Evolutionary conservation across 1,284 basidiomycete species (phyloP).

Genomic region (Entoloma clypeatum): DNA sequence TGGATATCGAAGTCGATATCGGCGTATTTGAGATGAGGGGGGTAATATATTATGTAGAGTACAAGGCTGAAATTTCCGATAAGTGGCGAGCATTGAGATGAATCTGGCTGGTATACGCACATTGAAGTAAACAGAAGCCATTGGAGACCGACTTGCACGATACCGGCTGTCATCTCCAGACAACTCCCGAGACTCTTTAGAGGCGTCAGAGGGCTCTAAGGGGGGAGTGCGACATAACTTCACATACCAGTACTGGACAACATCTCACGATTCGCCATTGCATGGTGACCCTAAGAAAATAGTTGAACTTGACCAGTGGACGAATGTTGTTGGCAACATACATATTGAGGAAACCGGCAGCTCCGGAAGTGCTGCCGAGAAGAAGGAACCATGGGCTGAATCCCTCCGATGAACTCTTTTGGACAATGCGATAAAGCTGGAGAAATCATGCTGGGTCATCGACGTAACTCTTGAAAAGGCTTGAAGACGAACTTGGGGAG

Average conservation of each 20-base stretch:
- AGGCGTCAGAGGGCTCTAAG: slow-evolving; percentile 1
- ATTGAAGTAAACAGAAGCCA: slow-evolving; percentile 87
- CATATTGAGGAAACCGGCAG: slow-evolving; percentile 82
- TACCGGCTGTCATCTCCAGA: slow-evolving; percentile 78
- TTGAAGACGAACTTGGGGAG: slow-evolving; percentile 69
- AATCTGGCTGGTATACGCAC: slow-evolving; percentile 44
- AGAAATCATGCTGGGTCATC: background rate
- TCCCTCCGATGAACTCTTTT: slow-evolving; percentile 77
- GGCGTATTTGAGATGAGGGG: slow-evolving; percentile 71
- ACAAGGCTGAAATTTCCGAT: slow-evolving; percentile 57
- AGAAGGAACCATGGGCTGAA: slow-evolving; percentile 94
- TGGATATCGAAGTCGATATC: slow-evolving; percentile 43
- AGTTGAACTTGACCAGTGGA: background rate
- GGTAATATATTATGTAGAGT: slow-evolving; percentile 92
- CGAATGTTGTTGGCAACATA: slow-evolving; percentile 30
- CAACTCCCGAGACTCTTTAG: slow-evolving; percentile 65
- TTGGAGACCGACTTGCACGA: slow-evolving; percentile 80
- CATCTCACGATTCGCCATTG: slow-evolving; percentile 88
- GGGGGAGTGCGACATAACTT: no score
- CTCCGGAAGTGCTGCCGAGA: slow-evolving; percentile 83
- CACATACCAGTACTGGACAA: slow-evolving; percentile 71
- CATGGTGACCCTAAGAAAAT: slow-evolving; percentile 61
- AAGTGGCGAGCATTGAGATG: background rate
- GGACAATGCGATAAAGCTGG: slow-evolving; percentile 74
- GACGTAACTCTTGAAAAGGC: background rate